A percentile compares a stretch with the other conserved stretches of the same genome.
phyloP scores from a whole-genome alignment of 805 yeast species.

The Candida oleophila region DNA sequence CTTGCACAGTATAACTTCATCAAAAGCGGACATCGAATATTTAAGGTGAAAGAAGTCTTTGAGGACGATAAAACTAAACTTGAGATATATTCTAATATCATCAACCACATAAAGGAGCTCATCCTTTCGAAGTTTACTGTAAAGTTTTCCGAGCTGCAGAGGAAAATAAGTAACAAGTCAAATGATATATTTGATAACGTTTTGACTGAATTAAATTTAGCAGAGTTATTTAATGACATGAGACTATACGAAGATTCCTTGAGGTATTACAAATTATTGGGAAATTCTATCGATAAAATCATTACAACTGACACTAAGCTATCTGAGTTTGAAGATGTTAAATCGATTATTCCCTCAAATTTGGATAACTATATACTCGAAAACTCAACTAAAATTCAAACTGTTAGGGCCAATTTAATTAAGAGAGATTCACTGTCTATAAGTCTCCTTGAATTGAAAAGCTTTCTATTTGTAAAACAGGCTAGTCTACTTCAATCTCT shows the following conservation, averaged over 20 bases:
- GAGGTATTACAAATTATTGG: constrained; percentile 18
- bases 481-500: constrained; percentile 35
- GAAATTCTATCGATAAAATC: not conserved
- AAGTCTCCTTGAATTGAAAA: constrained; percentile 24
- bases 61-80: constrained; percentile 33
- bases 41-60: constrained; percentile 38
- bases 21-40: constrained; percentile 7
- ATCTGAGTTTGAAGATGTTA: not conserved
- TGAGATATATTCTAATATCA: constrained; percentile 53
- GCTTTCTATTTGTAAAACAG: constrained; percentile 36
- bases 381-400: not conserved
- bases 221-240: constrained; percentile 52
- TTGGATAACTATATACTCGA: not conserved
- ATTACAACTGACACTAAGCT: not conserved
- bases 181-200: constrained; percentile 6
- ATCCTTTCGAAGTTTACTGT: constrained; percentile 52
- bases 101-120: constrained; percentile 45
- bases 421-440: constrained; percentile 5
- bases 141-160: constrained; percentile 13
- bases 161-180: constrained; percentile 4
- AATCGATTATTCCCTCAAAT: not conserved
- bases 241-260: constrained; percentile 62
- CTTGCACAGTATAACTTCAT: constrained; percentile 11
- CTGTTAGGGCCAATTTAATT: not conserved
- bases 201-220: constrained; percentile 47